Percentiles rank a stretch among this genome's conserved stretches.
phyloP scores from a whole-genome alignment of 116 monocot species.

The Phalaenopsis hybrid region DNA sequence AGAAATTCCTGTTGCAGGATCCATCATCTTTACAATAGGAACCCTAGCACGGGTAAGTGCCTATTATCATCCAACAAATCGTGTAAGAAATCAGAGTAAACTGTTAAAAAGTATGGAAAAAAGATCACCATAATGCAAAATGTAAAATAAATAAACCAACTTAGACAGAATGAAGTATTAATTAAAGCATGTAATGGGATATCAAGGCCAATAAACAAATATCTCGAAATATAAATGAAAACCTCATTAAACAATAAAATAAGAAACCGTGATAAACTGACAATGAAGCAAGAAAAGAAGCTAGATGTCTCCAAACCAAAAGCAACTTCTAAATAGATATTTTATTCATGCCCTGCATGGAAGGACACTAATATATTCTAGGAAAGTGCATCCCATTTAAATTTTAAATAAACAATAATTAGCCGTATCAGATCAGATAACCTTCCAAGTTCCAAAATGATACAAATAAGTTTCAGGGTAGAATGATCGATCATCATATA shows the following conservation, averaged over 20 bases:
- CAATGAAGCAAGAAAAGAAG: background rate
- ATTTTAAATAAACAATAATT: background rate
- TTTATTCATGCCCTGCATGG: background rate
- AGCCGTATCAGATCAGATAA: background rate
- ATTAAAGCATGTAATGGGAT: background rate
- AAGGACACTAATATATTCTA: background rate
- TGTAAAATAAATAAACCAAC: background rate
- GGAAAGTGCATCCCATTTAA: background rate
- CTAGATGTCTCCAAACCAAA: background rate
- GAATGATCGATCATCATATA: background rate
- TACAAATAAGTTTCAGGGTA: background rate
- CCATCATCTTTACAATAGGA: conserved; percentile 95
- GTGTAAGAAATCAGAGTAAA: conserved; percentile 8
- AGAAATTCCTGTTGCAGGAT: conserved; percentile 72
- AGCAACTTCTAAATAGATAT: background rate
- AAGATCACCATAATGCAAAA: background rate
- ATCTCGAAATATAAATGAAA: background rate
- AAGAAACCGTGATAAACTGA: background rate
- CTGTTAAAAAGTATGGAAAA: background rate
- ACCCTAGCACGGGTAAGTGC: conserved; percentile 91
- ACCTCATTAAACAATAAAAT: background rate
- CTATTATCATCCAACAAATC: conserved; percentile 27
- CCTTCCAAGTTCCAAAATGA: background rate
- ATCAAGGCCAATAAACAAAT: background rate
- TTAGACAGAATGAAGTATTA: background rate